Percentiles rank a stretch among this genome's conserved stretches.
These are phyloP conservation scores for Phallus indusiatus DNA, from an alignment of 768 basidiomycete species.

Conservation along the genomic window DNA sequence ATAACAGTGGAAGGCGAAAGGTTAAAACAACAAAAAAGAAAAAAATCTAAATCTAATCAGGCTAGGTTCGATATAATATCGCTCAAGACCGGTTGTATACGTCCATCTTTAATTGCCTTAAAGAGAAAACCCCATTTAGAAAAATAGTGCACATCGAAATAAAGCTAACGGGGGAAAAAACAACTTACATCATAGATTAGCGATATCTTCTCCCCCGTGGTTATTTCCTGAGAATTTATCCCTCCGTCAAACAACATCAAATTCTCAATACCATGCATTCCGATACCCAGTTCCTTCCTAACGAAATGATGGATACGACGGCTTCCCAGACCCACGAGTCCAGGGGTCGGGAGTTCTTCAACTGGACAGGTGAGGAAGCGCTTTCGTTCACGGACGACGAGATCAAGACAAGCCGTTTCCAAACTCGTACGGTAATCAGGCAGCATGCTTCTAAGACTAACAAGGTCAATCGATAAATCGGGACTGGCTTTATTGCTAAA, in stretches of 20 bases:
- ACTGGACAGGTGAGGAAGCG: constrained; percentile 55
- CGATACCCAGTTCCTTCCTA: constrained; percentile 57
- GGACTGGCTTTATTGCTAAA: not conserved
- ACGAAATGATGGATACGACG: constrained; percentile 34
- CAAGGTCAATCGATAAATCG: not conserved
- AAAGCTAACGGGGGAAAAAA: not conserved
- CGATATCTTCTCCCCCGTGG: constrained; percentile 62
- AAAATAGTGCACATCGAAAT: not conserved
- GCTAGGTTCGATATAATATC: not conserved
- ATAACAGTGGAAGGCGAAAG: too few species aligned
- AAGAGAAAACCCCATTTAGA: not conserved
- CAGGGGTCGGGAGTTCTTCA: constrained; percentile 57
- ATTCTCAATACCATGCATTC: constrained; percentile 78
- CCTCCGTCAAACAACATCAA: constrained; percentile 36
- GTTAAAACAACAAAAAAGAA: too few species aligned
- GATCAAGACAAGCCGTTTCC: not conserved
- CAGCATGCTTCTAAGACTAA: not conserved
- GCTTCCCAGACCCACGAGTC: constrained; percentile 40
- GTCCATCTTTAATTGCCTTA: constrained; percentile 57
- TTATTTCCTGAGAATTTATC: constrained; percentile 55
- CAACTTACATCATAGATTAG: constrained; percentile 58
- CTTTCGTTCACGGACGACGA: constrained; percentile 2
- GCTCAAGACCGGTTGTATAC: constrained; percentile 41
- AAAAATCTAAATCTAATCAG: not conserved
- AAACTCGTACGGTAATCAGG: not conserved